Percentiles rank a stretch among this genome's conserved stretches.
Evolutionary conservation across 2,329 filamentous ascomycete genomes (phyloP).

Genomic region (Simplicillium aogashimaense): DNA sequence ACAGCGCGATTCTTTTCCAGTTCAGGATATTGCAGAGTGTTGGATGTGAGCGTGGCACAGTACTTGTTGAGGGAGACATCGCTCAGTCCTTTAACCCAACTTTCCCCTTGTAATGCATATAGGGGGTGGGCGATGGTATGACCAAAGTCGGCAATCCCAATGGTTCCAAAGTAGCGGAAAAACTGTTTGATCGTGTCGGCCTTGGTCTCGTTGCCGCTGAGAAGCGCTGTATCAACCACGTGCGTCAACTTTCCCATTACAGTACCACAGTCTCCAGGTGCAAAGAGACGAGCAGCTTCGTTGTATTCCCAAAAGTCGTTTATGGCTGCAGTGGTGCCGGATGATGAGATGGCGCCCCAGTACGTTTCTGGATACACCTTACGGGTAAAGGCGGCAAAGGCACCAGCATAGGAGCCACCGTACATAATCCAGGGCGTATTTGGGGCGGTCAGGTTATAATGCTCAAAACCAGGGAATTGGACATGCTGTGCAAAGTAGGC

Average conservation of each 20-base stretch:
- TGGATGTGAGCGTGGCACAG: constrained; percentile 35
- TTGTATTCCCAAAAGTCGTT: constrained; percentile 64
- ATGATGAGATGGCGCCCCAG: constrained; percentile 71
- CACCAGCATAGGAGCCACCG: constrained; percentile 76
- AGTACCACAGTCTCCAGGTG: constrained; percentile 50
- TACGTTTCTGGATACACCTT: constrained; percentile 69
- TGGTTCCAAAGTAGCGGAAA: not conserved
- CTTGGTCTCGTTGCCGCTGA: constrained; percentile 20
- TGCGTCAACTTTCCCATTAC: constrained; percentile 49
- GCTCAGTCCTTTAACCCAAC: constrained; percentile 42
- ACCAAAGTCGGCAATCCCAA: constrained; percentile 30
- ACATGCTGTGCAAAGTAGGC: constrained; percentile 72
- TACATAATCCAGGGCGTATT: constrained; percentile 67
- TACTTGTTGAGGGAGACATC: constrained; percentile 31
- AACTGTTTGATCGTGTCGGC: constrained; percentile 34
- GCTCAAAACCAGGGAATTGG: constrained; percentile 58
- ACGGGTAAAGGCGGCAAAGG: constrained; percentile 66
- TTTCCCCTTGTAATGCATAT: constrained; percentile 32
- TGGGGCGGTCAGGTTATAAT: constrained; percentile 54
- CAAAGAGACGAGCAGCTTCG: constrained; percentile 38
- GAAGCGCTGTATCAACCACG: constrained; percentile 40
- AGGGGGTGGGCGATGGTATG: constrained; percentile 29
- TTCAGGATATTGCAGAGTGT: constrained; percentile 28
- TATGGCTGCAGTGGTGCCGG: constrained; percentile 68
- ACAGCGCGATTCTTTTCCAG: constrained; percentile 22